Percentiles rank a stretch among this genome's conserved stretches.
These are phyloP conservation scores for Corymbia citriodora DNA, from an alignment of 441 rosid genomes.

Conservation along the genomic window DNA sequence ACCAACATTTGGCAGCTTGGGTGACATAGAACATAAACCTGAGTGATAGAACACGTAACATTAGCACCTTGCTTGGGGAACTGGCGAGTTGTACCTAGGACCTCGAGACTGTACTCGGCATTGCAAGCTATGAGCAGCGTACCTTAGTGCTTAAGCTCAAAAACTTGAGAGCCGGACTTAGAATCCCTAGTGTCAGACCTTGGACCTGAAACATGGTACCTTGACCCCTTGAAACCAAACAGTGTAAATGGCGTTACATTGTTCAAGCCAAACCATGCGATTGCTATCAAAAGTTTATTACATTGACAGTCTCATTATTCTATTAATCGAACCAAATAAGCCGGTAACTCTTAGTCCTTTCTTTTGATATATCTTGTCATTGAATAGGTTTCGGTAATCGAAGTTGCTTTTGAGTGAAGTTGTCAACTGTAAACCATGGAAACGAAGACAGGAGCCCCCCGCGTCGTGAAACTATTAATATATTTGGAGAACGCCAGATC, in stretches of 20 bases:
- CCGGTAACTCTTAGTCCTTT: background rate
- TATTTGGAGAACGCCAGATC: background rate
- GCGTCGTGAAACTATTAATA: background rate
- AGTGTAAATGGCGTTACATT: background rate
- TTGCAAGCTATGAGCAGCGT: background rate
- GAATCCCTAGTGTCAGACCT: background rate
- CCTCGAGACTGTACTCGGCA: background rate
- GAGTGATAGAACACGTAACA: background rate
- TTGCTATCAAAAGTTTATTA: background rate
- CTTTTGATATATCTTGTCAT: background rate
- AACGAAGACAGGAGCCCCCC: background rate
- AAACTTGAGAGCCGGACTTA: background rate
- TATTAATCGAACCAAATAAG: background rate
- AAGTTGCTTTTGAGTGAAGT: background rate
- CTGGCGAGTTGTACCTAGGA: background rate
- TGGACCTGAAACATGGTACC: background rate
- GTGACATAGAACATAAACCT: background rate
- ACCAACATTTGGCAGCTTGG: background rate
- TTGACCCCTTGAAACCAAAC: background rate
- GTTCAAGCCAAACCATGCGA: background rate
- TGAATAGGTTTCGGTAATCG: background rate
- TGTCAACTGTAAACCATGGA: background rate
- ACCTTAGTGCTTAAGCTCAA: background rate
- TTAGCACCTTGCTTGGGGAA: background rate
- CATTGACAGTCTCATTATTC: background rate